Evolutionary conservation across 148 eudicot genomes (phyloP).

Genomic region (Chenopodium berlandieri): DNA sequence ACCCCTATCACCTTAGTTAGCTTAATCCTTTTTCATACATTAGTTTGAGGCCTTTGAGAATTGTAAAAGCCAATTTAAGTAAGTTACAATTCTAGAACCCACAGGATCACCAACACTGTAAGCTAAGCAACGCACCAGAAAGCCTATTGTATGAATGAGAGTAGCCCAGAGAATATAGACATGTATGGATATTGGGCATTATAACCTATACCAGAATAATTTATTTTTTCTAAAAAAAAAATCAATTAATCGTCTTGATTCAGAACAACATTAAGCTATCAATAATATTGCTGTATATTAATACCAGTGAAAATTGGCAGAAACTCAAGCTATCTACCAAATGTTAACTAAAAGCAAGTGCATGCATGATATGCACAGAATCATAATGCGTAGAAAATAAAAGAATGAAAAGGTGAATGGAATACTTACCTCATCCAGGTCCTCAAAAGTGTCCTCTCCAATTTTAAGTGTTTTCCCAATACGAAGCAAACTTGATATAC

Average conservation of each 20-base stretch:
- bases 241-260: background rate
- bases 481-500: conserved; percentile 84
- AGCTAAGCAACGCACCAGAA: background rate
- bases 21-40: no score
- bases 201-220: background rate
- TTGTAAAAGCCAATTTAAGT: background rate
- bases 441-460: conserved; percentile 90
- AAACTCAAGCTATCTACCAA: background rate
- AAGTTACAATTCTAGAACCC: background rate
- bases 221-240: no score
- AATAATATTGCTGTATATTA: background rate
- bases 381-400: background rate
- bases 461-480: conserved; percentile 87
- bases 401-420: conserved; percentile 7
- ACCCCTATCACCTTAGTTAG: no score
- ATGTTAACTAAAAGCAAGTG: conserved; percentile 3
- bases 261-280: background rate
- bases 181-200: background rate
- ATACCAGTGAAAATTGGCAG: background rate
- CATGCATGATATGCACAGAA: conserved; percentile 3
- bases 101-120: background rate
- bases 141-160: background rate
- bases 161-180: background rate
- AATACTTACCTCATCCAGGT: conserved; percentile 82
- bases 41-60: background rate